A percentile compares a stretch with the other conserved stretches of the same genome.
These are phyloP conservation scores for Mycocentrospora acerina DNA, from an alignment of 2,329 filamentous ascomycete species.

Conservation along the genomic window DNA sequence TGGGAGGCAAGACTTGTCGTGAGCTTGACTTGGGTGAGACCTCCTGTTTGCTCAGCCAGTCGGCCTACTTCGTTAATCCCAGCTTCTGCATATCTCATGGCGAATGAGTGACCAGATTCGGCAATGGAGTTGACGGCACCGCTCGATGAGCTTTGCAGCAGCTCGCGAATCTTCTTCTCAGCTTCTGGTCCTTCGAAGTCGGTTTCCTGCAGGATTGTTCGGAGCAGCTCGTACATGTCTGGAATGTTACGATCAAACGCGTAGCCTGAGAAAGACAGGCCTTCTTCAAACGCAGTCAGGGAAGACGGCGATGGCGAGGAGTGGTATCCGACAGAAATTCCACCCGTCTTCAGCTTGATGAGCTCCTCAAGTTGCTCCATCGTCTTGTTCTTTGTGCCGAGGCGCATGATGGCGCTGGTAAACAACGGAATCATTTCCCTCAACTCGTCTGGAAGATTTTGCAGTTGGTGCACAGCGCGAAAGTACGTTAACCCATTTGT, in stretches of 20 bases:
- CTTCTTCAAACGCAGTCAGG: slow-evolving; percentile 72
- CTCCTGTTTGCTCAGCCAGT: slow-evolving; percentile 80
- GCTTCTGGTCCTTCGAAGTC: slow-evolving; percentile 85
- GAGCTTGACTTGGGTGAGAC: slow-evolving; percentile 86
- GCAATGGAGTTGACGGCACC: slow-evolving; percentile 91
- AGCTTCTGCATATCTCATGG: slow-evolving; percentile 79
- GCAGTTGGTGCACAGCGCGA: slow-evolving; percentile 78
- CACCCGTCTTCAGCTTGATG: slow-evolving; percentile 95
- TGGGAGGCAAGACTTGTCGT: slow-evolving; percentile 77
- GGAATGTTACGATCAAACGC: slow-evolving; percentile 88
- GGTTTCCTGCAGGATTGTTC: slow-evolving; percentile 79
- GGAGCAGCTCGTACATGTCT: slow-evolving; percentile 84
- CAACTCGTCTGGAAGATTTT: slow-evolving; percentile 80
- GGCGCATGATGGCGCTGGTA: slow-evolving; percentile 86
- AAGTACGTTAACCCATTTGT: slow-evolving; percentile 98
- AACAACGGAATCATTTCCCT: slow-evolving; percentile 85
- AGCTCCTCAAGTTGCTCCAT: slow-evolving; percentile 96
- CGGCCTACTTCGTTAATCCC: slow-evolving; percentile 71
- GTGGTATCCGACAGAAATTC: slow-evolving; percentile 82
- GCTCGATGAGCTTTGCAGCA: slow-evolving; percentile 83
- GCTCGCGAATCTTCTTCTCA: slow-evolving; percentile 77
- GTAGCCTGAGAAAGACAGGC: slow-evolving; percentile 80
- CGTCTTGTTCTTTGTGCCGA: slow-evolving; percentile 81
- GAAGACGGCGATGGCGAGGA: slow-evolving; percentile 76
- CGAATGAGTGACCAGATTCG: slow-evolving; percentile 84